Conservation (phyloP, 495 filamentous ascomycete species). For the Tuber melanosporum region DNA sequence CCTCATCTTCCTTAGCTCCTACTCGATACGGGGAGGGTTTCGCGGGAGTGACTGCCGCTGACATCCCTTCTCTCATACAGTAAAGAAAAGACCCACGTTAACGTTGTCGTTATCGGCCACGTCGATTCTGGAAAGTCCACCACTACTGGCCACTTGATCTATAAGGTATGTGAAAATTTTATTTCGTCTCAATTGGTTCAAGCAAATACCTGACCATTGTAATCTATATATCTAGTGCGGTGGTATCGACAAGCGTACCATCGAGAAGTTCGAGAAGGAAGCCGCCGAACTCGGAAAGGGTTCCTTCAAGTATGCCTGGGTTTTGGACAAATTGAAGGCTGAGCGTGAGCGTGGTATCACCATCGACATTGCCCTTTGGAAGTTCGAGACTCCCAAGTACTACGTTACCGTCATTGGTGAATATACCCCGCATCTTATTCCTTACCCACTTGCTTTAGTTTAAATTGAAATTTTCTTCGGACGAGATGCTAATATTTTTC, state of each 20-base stretch:
- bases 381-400: slow-evolving; percentile 99
- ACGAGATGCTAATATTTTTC: slow-evolving; percentile 18
- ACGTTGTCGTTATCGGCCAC: slow-evolving; percentile 99
- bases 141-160: slow-evolving; percentile 97
- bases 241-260: slow-evolving; percentile 99
- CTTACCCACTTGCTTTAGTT: slow-evolving; percentile 16
- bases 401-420: slow-evolving; percentile 98
- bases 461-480: slow-evolving; percentile 12
- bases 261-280: slow-evolving; percentile 99
- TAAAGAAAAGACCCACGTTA: slow-evolving; percentile 87
- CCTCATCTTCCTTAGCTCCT: neutral
- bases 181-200: neutral
- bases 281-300: slow-evolving; percentile 99
- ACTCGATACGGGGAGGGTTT: neutral
- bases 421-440: slow-evolving; percentile 34
- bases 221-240: slow-evolving; percentile 54
- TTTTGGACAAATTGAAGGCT: slow-evolving; percentile 99
- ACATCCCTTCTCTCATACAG: slow-evolving; percentile 12
- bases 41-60: slow-evolving; percentile 5
- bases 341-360: slow-evolving; percentile 99
- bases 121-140: slow-evolving; percentile 99
- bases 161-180: slow-evolving; percentile 55
- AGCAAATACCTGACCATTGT: neutral
- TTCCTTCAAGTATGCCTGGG: slow-evolving; percentile 99
- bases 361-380: slow-evolving; percentile 99